These are phyloP conservation scores for Globisporangium middletonii DNA, from an alignment of 352 stramenopile genomes.

Conservation along the genomic window DNA sequence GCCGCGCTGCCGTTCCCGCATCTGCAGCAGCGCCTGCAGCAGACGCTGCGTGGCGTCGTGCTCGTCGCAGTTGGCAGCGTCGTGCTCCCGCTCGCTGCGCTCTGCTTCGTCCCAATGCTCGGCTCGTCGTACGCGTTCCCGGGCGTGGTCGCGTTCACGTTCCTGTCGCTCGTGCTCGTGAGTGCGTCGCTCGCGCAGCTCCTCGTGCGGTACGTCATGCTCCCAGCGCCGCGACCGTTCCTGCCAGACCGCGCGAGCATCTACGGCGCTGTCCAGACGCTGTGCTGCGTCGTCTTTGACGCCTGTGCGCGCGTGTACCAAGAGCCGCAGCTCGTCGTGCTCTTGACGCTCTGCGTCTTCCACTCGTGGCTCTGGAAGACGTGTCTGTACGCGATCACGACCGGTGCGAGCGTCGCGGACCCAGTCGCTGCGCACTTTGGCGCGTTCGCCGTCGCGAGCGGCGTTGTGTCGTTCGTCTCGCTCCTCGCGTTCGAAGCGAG, in stretches of 20 bases:
- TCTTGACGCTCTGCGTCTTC: slow-evolving; percentile 34
- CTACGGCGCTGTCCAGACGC: slow-evolving; percentile 24
- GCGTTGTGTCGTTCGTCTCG: slow-evolving; percentile 35
- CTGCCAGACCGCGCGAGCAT: slow-evolving; percentile 18
- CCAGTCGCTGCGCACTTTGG: slow-evolving; percentile 17
- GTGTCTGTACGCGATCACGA: slow-evolving; percentile 9
- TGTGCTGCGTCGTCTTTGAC: slow-evolving; percentile 30
- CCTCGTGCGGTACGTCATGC: slow-evolving; percentile 35
- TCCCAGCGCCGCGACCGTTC: slow-evolving; percentile 25
- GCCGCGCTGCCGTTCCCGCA: slow-evolving; percentile 25
- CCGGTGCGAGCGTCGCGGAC: background rate
- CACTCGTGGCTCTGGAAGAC: slow-evolving; percentile 50
- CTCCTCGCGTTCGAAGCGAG: slow-evolving; percentile 37
- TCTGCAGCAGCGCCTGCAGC: slow-evolving; percentile 50
- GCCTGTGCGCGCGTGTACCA: slow-evolving; percentile 20
- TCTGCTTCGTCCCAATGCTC: slow-evolving; percentile 24
- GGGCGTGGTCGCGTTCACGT: slow-evolving; percentile 16
- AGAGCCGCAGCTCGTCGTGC: slow-evolving; percentile 40
- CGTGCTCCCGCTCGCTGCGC: slow-evolving; percentile 17
- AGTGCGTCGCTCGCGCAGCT: slow-evolving; percentile 23
- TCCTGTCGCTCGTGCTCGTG: slow-evolving; percentile 20
- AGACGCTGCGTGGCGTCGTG: slow-evolving; percentile 38
- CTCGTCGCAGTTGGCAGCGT: slow-evolving; percentile 22
- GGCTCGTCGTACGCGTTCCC: slow-evolving; percentile 28
- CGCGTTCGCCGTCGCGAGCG: slow-evolving; percentile 29